Base-by-base conservation (phyloP, 2,329 filamentous ascomycete species). In the Emmonsiellopsis sp. region DNA sequence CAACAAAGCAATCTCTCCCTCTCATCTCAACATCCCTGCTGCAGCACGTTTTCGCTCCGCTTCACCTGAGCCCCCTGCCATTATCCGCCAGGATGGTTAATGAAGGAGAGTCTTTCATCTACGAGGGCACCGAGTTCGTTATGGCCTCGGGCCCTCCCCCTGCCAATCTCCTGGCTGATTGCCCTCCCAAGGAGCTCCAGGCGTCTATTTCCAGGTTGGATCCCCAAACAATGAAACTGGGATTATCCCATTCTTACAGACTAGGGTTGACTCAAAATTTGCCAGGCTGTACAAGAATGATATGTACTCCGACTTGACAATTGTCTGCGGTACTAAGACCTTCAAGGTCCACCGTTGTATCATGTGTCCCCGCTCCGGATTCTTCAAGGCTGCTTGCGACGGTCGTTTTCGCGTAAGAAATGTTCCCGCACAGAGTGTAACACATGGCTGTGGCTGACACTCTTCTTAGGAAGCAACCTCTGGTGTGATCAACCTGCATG, bases 291-390 rank as follows among this genome's bases (percentile, higher is more conserved):
- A 31, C 43, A n/a, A 26, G 8, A 26, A 38, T 40, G 46, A 30
- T 11, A 45, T 15, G 31, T 60, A 59, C 40, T 56, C 54, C 10
- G 59, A 60, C 42, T 37, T 61, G 43, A 59, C 43, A 20, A 34
- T 61, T 15, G 26, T 50, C 31, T 56, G 50, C 20, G 50, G 53
- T 8, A 37, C 48, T 42, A 46, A 58, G 11, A 49, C 42, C 13
- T 62, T 58, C 45, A 45, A 54, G 10, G 55, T 61, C 9, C 59
- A 61, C 51, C 52, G 54, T n/a, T 55, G 49, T 35, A 53, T 61
- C 15, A 50, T 61, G 32, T 61, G 59, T 53, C 50, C 53, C 9
- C 54, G 53, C 3, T 61, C 57, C 3, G 37, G 9, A 8, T 59
- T 61, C 48, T 61, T 61, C 31, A 50, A 53, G 16, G 38, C 26